Evolutionary conservation across 495 filamentous ascomycete genomes (phyloP), one percentile per base, ranked within the genome.

Genomic region (Penicillium flavigenum): DNA sequence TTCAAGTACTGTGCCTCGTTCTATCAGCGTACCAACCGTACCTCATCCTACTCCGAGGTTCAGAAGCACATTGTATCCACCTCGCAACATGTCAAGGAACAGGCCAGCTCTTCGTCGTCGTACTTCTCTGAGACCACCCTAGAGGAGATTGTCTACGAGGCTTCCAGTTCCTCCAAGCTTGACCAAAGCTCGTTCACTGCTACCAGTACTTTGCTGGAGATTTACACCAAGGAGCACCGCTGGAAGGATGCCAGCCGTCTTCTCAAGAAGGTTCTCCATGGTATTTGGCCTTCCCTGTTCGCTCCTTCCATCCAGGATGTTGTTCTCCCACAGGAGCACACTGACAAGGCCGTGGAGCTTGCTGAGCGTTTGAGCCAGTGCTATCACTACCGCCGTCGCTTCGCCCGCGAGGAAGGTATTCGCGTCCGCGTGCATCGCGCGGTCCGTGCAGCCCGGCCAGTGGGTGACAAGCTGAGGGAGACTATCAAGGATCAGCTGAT

Each of bases 161-260:
- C 72, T 10, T 66, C 63, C 26, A 61, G 48, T 26, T 68, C 70
- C 24, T 51, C 54, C 47, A 62, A 48, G 46, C 52, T 64, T 19
- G 63, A 71, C 47, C 55, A 74, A 56, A 69, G 61, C 24, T 70
- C 69, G 2, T 64, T 67, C 52, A 63, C 63, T 38, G 66, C 71
- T 12, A 65, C 64, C 8, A 59, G 57, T 31, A 68, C 68, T 24
- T 54, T 76, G 39, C 46, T 71, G 22, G 58, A 66, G 41, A 57
- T 63, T 22, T 76, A 71, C 54, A 57, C 65, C 12, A 60, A 63
- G 3, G 70, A 76, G 62, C 71, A 73, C 58, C 63, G 70, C 38
- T 76, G 71, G 71, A 68, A 69, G 20, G 71, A 76, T 63, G 71
- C 71, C n/a, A 73, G 68, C 16, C 63, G 60, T 9, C 51, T 66